These are phyloP conservation scores for Jaapia argillacea DNA, from an alignment of 768 basidiomycete species.

Conservation along the genomic window DNA sequence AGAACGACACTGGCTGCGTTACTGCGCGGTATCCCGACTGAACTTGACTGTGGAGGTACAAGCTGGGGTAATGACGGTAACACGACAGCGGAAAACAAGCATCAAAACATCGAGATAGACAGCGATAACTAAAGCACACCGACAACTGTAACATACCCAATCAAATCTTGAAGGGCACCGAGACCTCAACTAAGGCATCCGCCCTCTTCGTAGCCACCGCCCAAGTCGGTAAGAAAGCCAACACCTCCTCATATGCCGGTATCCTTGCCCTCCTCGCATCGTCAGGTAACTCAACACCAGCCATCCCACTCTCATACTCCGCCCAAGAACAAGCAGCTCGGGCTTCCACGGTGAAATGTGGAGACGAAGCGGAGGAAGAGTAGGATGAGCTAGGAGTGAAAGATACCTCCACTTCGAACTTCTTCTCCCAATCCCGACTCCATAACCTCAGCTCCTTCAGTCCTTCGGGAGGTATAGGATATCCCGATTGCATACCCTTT, in stretches of 20 bases:
- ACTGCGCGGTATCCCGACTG: no score
- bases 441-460: conserved; percentile 38
- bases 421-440: conserved; percentile 48
- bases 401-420: conserved; percentile 41
- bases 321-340: conserved; percentile 55
- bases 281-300: not conserved
- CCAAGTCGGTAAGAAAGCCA: conserved; percentile 60
- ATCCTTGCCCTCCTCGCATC: conserved; percentile 22
- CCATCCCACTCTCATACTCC: conserved; percentile 50
- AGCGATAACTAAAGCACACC: no score
- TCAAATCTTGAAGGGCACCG: conserved; percentile 23
- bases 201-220: conserved; percentile 45
- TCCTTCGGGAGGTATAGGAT: conserved; percentile 26
- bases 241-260: conserved; percentile 60
- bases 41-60: no score
- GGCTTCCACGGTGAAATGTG: conserved; percentile 23
- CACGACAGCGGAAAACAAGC: no score
- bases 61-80: no score
- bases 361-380: no score
- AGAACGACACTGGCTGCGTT: no score
- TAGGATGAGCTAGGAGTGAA: conserved; percentile 25
- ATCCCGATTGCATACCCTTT: conserved; percentile 27
- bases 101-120: no score
- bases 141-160: not conserved
- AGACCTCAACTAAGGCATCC: conserved; percentile 52